Percentiles rank a stretch among this genome's conserved stretches.
Evolutionary conservation across 1,284 basidiomycete genomes (phyloP).

Genomic region (Salmacisia buchloeana): DNA sequence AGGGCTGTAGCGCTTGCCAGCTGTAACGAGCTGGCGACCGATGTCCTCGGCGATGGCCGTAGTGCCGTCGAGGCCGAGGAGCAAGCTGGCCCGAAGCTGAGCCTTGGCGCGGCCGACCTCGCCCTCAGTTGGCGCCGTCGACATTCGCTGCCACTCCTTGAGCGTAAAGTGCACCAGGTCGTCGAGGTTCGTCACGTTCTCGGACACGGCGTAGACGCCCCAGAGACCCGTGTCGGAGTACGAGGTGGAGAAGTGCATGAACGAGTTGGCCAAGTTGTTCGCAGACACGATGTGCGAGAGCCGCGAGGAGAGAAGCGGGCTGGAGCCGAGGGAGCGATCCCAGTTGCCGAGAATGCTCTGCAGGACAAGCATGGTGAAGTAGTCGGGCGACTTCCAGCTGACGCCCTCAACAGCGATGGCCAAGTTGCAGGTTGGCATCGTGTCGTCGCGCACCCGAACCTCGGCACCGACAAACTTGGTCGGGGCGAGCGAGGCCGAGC

Average conservation of each 20-base stretch:
- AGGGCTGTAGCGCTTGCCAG: conserved; percentile 71
- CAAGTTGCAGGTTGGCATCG: conserved; percentile 77
- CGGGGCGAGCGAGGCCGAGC: conserved; percentile 55
- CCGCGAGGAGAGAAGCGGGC: conserved; percentile 79
- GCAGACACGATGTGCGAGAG: conserved; percentile 85
- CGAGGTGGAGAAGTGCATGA: conserved; percentile 99
- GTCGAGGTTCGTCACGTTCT: conserved; percentile 82
- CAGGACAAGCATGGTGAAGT: conserved; percentile 99
- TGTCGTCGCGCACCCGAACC: conserved; percentile 91
- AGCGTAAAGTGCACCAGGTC: conserved; percentile 91
- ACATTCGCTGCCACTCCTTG: conserved; percentile 95
- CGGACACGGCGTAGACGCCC: conserved; percentile 90
- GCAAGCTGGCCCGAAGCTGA: conserved; percentile 88
- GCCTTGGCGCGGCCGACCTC: conserved; percentile 97
- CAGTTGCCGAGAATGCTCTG: conserved; percentile 98
- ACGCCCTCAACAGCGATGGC: conserved; percentile 98
- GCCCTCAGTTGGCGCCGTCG: conserved; percentile 70
- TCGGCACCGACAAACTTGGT: conserved; percentile 88
- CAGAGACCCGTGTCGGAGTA: conserved; percentile 99
- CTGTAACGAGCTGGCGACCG: conserved; percentile 91
- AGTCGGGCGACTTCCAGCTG: conserved; percentile 94
- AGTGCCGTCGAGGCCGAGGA: conserved; percentile 86
- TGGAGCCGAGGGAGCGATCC: conserved; percentile 92
- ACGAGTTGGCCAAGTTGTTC: conserved; percentile 97
- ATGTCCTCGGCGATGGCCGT: conserved; percentile 98